Evolutionary conservation across 2,329 filamentous ascomycete species (phyloP).

Genomic region (Fusarium penzigii): DNA sequence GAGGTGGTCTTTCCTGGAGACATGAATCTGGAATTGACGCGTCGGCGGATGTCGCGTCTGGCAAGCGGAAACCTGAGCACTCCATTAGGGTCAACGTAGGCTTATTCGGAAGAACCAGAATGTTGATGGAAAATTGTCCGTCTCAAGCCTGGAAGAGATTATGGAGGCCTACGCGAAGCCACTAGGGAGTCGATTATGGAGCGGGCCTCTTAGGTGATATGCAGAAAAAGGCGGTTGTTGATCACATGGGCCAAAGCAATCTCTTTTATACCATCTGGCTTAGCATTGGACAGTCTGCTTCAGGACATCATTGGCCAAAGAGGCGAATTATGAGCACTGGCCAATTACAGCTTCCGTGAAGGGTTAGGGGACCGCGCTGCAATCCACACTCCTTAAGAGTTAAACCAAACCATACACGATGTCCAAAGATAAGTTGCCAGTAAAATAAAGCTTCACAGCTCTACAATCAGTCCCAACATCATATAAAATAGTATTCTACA

Average conservation of each 20-base stretch:
- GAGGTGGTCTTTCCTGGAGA: conserved; percentile 1
- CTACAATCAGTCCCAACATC: too few relatives aligned
- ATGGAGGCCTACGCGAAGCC: not conserved
- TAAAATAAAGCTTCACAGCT: too few relatives aligned
- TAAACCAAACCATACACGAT: too few relatives aligned
- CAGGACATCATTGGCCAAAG: conserved; percentile 4
- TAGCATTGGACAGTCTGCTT: conserved; percentile 5
- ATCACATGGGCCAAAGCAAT: conserved; percentile 2
- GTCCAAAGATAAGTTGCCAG: too few relatives aligned
- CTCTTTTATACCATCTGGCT: conserved; percentile 4
- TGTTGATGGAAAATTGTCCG: not conserved
- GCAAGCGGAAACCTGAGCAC: not conserved
- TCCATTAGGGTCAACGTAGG: conserved; percentile 1
- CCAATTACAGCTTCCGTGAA: too few relatives aligned
- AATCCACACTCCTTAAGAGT: too few relatives aligned
- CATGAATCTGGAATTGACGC: conserved; percentile 1
- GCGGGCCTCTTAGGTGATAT: conserved; percentile 1
- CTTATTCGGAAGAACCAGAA: not conserved
- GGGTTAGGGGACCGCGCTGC: too few relatives aligned
- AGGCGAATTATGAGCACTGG: too few relatives aligned
- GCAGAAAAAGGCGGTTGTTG: not conserved
- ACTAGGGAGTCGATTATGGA: not conserved
- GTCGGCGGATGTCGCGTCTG: not conserved
- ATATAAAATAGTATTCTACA: too few relatives aligned
- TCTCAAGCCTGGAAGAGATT: not conserved